Percentiles rank a stretch among this genome's conserved stretches.
Conservation (phyloP, 2,329 filamentous ascomycete genomes). For the Zelopaecilomyces penicillatus region DNA sequence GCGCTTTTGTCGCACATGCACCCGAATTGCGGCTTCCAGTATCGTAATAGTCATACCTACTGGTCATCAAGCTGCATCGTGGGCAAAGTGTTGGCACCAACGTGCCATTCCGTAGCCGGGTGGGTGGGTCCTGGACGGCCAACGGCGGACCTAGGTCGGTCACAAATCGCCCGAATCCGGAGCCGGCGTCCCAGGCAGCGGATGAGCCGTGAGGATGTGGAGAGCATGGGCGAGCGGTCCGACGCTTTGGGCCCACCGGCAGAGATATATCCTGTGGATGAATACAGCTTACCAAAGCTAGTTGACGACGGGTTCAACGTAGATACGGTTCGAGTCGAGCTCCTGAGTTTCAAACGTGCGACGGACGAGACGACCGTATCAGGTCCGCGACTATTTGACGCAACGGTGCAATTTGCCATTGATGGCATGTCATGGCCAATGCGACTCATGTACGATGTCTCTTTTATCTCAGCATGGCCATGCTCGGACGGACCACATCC, state of each 20-base stretch:
- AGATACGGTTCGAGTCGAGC: slow-evolving; percentile 62
- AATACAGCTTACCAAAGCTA: slow-evolving; percentile 56
- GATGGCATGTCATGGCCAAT: slow-evolving; percentile 56
- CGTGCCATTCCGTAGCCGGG: slow-evolving; percentile 60
- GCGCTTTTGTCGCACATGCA: slow-evolving; percentile 60
- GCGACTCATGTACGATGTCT: slow-evolving; percentile 54
- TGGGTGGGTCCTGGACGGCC: slow-evolving; percentile 68
- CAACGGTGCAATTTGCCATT: slow-evolving; percentile 55
- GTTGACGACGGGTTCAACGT: slow-evolving; percentile 48
- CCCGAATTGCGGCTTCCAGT: slow-evolving; percentile 66
- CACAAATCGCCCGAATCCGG: slow-evolving; percentile 62
- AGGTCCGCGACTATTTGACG: slow-evolving; percentile 47
- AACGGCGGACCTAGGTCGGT: slow-evolving; percentile 56
- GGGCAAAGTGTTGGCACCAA: slow-evolving; percentile 66
- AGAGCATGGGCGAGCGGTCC: slow-evolving; percentile 58
- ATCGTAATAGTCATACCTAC: slow-evolving; percentile 65
- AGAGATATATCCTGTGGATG: slow-evolving; percentile 54
- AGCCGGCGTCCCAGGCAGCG: slow-evolving; percentile 49
- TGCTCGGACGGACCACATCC: slow-evolving; percentile 58
- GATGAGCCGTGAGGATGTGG: slow-evolving; percentile 51
- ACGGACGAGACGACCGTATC: slow-evolving; percentile 18
- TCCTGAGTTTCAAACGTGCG: slow-evolving; percentile 48
- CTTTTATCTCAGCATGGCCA: slow-evolving; percentile 58
- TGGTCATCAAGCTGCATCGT: slow-evolving; percentile 66
- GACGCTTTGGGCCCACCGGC: slow-evolving; percentile 60